A percentile compares a stretch with the other conserved stretches of the same genome.
Conservation (phyloP, 345 rosid genomes). For the Lepidium aucheri region DNA sequence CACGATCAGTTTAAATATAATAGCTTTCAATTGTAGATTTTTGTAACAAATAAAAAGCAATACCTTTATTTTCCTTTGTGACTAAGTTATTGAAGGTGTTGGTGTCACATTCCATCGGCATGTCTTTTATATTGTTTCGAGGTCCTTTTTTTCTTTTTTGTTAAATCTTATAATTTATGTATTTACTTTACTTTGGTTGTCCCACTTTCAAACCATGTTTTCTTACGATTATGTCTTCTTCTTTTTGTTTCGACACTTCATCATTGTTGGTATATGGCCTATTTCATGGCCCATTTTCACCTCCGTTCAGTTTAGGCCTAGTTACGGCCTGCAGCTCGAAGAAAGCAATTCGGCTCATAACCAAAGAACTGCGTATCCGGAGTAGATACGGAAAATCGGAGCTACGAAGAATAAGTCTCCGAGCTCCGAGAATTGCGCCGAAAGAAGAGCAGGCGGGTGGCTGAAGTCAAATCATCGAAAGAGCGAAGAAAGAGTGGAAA, state of each 20-base stretch:
- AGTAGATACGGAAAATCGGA: too few relatives aligned
- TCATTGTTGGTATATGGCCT: too few relatives aligned
- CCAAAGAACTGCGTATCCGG: too few relatives aligned
- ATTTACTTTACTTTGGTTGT: neutral
- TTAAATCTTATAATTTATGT: neutral
- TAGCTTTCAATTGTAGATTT: neutral
- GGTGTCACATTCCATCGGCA: conserved; percentile 25
- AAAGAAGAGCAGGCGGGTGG: too few relatives aligned
- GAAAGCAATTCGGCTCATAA: too few relatives aligned
- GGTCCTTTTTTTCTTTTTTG: neutral
- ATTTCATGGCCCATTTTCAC: too few relatives aligned
- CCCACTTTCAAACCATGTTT: neutral
- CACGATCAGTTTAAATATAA: neutral
- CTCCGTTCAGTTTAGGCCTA: too few relatives aligned
- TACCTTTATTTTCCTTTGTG: conserved; percentile 23
- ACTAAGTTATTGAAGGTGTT: conserved; percentile 21
- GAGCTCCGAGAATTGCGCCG: too few relatives aligned
- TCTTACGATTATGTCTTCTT: neutral
- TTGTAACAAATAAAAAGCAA: neutral
- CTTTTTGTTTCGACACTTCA: neutral
- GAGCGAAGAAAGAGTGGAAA: too few relatives aligned
- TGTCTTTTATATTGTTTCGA: conserved; percentile 19
- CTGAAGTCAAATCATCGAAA: too few relatives aligned
- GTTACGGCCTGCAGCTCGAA: too few relatives aligned
- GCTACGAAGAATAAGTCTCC: too few relatives aligned